Conservation (phyloP, 345 rosid species). For the Passiflora organensis region DNA sequence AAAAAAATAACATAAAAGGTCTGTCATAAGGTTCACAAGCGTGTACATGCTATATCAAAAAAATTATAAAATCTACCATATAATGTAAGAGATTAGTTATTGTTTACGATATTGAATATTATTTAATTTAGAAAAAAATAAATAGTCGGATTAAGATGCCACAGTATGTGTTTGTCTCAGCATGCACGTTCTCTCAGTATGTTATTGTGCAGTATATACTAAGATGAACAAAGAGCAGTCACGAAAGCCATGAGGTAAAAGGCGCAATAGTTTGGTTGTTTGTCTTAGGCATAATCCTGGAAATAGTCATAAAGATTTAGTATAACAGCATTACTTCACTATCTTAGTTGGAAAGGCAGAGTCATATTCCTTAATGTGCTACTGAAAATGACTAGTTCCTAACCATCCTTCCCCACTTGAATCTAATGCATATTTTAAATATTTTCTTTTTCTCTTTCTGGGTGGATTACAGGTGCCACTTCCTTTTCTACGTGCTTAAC, state of each 20-base stretch:
- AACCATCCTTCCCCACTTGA: conserved; percentile 33
- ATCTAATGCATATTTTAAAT: conserved; percentile 3
- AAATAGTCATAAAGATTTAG: conserved; percentile 8
- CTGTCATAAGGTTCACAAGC: too few relatives aligned
- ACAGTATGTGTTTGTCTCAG: too few relatives aligned
- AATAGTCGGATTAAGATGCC: too few relatives aligned
- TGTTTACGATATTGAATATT: too few relatives aligned
- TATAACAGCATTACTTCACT: conserved; percentile 19
- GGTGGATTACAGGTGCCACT: conserved; percentile 22
- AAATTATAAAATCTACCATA: too few relatives aligned
- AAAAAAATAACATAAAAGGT: too few relatives aligned
- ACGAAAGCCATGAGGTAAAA: not conserved
- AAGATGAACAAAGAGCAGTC: too few relatives aligned
- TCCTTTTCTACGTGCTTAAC: conserved; percentile 26
- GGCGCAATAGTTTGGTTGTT: conserved; percentile 9
- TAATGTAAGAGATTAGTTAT: too few relatives aligned
- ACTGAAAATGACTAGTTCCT: conserved; percentile 57
- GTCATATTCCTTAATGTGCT: conserved; percentile 8
- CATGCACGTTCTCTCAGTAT: too few relatives aligned
- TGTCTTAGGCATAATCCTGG: conserved; percentile 7
- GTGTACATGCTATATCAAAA: too few relatives aligned
- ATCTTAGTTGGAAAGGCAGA: conserved; percentile 22
- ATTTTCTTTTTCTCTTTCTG: not conserved
- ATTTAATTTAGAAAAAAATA: too few relatives aligned
- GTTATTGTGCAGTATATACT: too few relatives aligned